Conservation (phyloP, 768 basidiomycete species). For the Serendipita indica region DNA sequence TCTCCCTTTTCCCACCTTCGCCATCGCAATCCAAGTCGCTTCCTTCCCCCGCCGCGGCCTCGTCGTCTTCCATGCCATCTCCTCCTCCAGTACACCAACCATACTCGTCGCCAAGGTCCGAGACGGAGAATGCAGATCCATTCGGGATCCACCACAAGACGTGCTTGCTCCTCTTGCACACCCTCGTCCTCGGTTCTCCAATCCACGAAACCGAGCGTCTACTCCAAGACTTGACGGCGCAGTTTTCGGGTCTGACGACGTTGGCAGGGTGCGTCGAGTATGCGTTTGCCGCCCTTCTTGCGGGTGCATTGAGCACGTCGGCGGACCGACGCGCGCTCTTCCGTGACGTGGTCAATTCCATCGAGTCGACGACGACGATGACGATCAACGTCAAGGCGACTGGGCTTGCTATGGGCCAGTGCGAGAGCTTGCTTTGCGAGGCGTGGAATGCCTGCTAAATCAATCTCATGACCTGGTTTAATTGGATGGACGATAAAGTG, state of each 20-base stretch:
- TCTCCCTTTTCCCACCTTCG: too few species aligned
- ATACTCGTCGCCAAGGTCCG: not conserved
- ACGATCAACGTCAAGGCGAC: not conserved
- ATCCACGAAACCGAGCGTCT: not conserved
- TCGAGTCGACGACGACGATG: not conserved
- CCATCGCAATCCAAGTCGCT: not conserved
- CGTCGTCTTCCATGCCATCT: not conserved
- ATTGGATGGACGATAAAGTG: too few species aligned
- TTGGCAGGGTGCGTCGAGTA: not conserved
- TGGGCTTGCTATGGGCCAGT: not conserved
- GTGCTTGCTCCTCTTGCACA: constrained; percentile 19
- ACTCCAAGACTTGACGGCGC: not conserved
- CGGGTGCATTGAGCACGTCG: not conserved
- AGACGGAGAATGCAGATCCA: not conserved
- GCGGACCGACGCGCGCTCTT: not conserved
- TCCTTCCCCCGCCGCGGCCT: not conserved
- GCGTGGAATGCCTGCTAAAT: too few species aligned
- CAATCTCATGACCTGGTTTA: too few species aligned
- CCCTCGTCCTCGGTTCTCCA: constrained; percentile 15
- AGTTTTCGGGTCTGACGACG: not conserved
- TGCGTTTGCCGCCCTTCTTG: not conserved
- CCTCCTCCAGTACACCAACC: too few species aligned
- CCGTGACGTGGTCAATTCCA: not conserved
- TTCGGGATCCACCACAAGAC: constrained; percentile 1
- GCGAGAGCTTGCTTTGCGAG: too few species aligned